Percentiles rank a stretch among this genome's conserved stretches.
phyloP scores from a whole-genome alignment of 345 rosid species.

The Lumnitzera racemosa region DNA sequence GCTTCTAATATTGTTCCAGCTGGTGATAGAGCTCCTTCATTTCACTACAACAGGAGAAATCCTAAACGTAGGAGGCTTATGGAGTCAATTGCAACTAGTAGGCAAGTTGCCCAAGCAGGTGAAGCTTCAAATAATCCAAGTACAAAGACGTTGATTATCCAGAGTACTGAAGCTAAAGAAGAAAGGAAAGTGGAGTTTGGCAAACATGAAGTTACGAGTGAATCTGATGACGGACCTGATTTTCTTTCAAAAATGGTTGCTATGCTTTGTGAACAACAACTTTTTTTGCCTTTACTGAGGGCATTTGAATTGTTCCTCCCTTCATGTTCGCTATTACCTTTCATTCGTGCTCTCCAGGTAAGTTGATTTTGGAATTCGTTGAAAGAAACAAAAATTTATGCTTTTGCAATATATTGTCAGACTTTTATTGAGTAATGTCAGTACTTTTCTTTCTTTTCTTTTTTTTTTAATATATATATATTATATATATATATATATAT shows the following conservation, averaged over 20 bases:
- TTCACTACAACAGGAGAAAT: conserved; percentile 79
- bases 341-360: conserved; percentile 98
- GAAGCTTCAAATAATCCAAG: conserved; percentile 24
- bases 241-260: conserved; percentile 92
- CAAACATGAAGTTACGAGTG: conserved; percentile 32
- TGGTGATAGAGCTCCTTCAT: conserved; percentile 43
- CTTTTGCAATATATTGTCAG: no score
- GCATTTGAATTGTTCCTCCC: conserved; percentile 99
- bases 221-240: conserved; percentile 53
- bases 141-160: conserved; percentile 21
- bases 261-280: conserved; percentile 81
- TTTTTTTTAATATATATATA: no score
- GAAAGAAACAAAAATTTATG: neutral
- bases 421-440: no score
- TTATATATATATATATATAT: no score
- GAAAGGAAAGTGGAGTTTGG: conserved; percentile 33
- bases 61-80: conserved; percentile 84
- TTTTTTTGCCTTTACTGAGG: conserved; percentile 87
- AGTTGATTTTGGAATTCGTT: conserved; percentile 16
- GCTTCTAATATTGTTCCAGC: conserved; percentile 61
- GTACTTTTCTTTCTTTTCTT: no score
- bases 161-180: conserved; percentile 32
- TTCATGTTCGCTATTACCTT: conserved; percentile 80
- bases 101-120: conserved; percentile 22
- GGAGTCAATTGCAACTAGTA: conserved; percentile 39